These are phyloP conservation scores for Xylaria hypoxylon DNA, from an alignment of 2,329 filamentous ascomycete genomes.

Conservation along the genomic window DNA sequence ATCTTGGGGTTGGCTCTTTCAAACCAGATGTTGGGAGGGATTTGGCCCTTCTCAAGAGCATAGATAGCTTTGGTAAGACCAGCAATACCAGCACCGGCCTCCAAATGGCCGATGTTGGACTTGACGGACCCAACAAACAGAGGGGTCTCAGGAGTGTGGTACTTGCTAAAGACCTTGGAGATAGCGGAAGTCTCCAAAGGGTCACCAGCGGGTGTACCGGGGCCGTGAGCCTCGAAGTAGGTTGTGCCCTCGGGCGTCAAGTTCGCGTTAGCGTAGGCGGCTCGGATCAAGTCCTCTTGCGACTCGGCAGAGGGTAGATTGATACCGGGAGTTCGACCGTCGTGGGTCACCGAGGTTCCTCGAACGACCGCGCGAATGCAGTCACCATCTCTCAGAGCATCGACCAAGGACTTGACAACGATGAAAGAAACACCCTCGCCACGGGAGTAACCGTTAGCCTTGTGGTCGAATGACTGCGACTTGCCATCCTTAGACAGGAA, in stretches of 20 bases:
- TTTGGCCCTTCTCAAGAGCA: slow-evolving; percentile 46
- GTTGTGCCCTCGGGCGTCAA: slow-evolving; percentile 48
- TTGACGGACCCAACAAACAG: slow-evolving; percentile 48
- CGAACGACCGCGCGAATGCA: slow-evolving; percentile 56
- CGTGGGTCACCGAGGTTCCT: slow-evolving; percentile 55
- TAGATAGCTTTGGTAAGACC: slow-evolving; percentile 47
- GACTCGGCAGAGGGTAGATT: slow-evolving; percentile 51
- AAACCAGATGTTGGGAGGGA: slow-evolving; percentile 49
- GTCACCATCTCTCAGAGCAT: slow-evolving; percentile 60
- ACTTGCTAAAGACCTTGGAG: slow-evolving; percentile 46
- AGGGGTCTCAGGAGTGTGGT: slow-evolving; percentile 39
- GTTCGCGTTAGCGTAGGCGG: slow-evolving; percentile 50
- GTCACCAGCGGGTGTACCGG: slow-evolving; percentile 55
- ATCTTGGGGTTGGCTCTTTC: slow-evolving; percentile 49
- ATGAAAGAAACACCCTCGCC: slow-evolving; percentile 62
- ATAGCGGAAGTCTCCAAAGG: slow-evolving; percentile 56
- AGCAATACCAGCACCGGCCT: slow-evolving; percentile 47
- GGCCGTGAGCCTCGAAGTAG: slow-evolving; percentile 56
- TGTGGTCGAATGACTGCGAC: slow-evolving; percentile 48
- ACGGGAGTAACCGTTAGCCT: slow-evolving; percentile 53
- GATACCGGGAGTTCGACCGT: slow-evolving; percentile 58
- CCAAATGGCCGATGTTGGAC: slow-evolving; percentile 48
- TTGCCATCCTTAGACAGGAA: slow-evolving; percentile 47
- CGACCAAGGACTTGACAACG: slow-evolving; percentile 60
- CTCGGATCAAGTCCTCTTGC: slow-evolving; percentile 54